Evolutionary conservation across 2,329 filamentous ascomycete genomes (phyloP).

Genomic region (Didymella keratinophila): DNA sequence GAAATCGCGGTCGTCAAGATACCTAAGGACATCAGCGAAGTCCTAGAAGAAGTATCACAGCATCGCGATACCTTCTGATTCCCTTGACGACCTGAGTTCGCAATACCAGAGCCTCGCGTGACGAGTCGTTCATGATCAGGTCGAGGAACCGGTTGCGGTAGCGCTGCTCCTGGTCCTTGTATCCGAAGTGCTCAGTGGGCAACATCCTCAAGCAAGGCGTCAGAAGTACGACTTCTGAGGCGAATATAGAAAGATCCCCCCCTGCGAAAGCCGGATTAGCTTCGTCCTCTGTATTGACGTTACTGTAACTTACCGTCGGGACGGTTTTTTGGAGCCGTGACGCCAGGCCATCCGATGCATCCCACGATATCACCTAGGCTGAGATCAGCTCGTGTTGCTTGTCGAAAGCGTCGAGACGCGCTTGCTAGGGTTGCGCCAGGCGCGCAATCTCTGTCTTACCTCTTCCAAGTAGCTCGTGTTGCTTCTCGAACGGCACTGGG

Average conservation of each 20-base stretch:
- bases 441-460: no score
- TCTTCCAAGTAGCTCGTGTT: constrained; percentile 87
- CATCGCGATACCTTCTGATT: constrained; percentile 86
- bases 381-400: constrained; percentile 88
- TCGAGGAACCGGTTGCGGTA: constrained; percentile 95
- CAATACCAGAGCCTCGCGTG: constrained; percentile 82
- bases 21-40: no score
- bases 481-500: constrained; percentile 77
- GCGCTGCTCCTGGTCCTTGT: constrained; percentile 93
- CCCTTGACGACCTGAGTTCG: constrained; percentile 88
- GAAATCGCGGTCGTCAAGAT: constrained; percentile 72
- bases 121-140: constrained; percentile 93
- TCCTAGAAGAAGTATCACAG: no score
- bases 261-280: background rate
- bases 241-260: constrained; percentile 94
- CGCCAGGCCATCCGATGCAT: constrained; percentile 80
- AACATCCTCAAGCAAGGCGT: constrained; percentile 91
- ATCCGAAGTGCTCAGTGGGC: constrained; percentile 74
- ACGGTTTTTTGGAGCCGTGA: constrained; percentile 83
- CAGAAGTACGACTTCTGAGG: constrained; percentile 82
- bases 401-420: no score
- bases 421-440: no score
- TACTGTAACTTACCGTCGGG: constrained; percentile 1
- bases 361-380: constrained; percentile 94
- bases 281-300: background rate